Base-by-base conservation (phyloP, 1,139 yeast genomes). In the Sugiyamaella japonica region DNA sequence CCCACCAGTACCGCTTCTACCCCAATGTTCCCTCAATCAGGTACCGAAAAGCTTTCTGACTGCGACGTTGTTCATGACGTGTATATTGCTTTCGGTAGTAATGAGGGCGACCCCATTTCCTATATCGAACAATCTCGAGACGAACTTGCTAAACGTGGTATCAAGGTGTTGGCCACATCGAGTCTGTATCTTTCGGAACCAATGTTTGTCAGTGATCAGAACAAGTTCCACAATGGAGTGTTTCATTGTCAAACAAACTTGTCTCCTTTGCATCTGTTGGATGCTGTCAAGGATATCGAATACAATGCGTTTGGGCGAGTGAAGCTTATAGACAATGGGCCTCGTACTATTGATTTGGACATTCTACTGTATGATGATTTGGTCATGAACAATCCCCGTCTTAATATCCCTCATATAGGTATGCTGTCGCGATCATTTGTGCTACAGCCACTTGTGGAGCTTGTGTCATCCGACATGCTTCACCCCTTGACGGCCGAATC, bases 341-440 rank as follows among this genome's bases (percentile, higher is more conserved):
- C 99, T 6, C 76, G 99, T 56, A 74, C 86, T 8, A 88, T 93
- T 54, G 99, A 93, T 66, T 77, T 93, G 56, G 99, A 93, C 70
- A 89, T 93, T 20, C 64, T 93, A 12, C 72, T 93, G 23, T 90
- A 83, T 63, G 95, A 84, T 65, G 79, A 82, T 53, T 64, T 76
- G 29, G 78, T 80, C 8, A 54, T 76, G 58, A 86, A 85, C 65
- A 75, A 81, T 1, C 74, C 78, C 0, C 78, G 81, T 48, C 77
- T 93, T 63, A 80, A 79, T 29, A 77, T 93, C 16, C 99, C 99
- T 0, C 99, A 93, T 70, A 82, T 85, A 43, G 78, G 89, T 52
- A 86, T 93, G 90, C 76, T 89, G 53, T 96, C 90, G 61, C 79
- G 99, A 57, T 81, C 91, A 1, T 93, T 93, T 76, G 99, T 95